Percentiles rank a stretch among this genome's conserved stretches.
Evolutionary conservation across 257 asterid species (phyloP).

Genomic region (Petunia secreta): DNA sequence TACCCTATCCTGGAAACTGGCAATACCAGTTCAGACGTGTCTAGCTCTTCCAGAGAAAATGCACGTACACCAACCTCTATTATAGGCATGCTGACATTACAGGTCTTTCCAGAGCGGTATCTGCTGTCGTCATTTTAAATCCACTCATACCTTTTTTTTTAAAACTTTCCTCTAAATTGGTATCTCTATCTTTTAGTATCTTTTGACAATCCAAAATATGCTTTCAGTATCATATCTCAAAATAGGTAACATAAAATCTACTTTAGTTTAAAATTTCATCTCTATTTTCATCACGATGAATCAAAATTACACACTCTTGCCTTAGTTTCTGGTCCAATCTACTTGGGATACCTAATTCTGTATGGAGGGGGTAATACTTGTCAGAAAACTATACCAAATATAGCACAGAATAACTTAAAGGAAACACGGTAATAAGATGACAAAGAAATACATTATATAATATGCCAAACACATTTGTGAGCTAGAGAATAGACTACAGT

Average conservation of each 20-base stretch:
- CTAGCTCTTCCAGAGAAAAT: constrained; percentile 18
- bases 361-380: no score
- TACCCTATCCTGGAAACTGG: neutral
- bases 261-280: no score
- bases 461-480: neutral
- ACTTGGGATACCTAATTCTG: no score
- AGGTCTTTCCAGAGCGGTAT: neutral
- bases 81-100: constrained; percentile 8
- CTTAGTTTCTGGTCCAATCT: no score
- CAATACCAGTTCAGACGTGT: neutral
- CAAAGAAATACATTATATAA: no score
- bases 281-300: no score
- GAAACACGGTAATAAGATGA: neutral
- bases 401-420: neutral
- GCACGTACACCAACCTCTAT: neutral
- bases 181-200: constrained; percentile 4
- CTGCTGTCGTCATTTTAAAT: neutral
- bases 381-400: neutral
- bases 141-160: neutral
- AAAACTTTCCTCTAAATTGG: constrained; percentile 7
- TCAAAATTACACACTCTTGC: no score
- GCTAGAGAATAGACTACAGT: no score
- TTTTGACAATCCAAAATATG: neutral
- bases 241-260: no score
- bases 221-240: no score